phyloP scores from a whole-genome alignment of 768 basidiomycete species.

The Pisolithus marmoratus region DNA sequence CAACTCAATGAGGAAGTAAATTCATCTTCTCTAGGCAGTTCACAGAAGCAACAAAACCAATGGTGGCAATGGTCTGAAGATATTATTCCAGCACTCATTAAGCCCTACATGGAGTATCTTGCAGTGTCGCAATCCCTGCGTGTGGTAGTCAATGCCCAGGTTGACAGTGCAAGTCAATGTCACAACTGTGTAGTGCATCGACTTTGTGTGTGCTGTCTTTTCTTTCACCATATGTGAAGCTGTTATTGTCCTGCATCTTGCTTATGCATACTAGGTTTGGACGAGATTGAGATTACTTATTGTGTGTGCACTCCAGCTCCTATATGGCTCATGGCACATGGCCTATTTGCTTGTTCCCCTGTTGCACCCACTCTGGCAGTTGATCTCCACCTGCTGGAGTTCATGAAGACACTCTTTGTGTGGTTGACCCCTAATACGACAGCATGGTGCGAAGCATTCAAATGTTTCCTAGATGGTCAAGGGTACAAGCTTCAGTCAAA shows the following conservation, averaged over 20 bases:
- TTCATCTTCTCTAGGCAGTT: not conserved
- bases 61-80: not conserved
- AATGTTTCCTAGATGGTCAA: slow-evolving; percentile 8
- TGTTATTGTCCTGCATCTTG: too few relatives aligned
- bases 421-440: slow-evolving; percentile 8
- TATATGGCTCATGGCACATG: slow-evolving; percentile 17
- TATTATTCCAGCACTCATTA: not conserved
- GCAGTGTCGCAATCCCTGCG: not conserved
- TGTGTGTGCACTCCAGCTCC: slow-evolving; percentile 14
- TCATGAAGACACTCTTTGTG: too few relatives aligned
- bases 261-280: not conserved
- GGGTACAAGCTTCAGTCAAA: slow-evolving; percentile 9
- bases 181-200: not conserved
- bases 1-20: too few relatives aligned
- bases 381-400: slow-evolving; percentile 27
- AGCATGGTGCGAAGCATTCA: slow-evolving; percentile 7
- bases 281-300: slow-evolving; percentile 1
- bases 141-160: not conserved
- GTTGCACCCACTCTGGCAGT: slow-evolving; percentile 25
- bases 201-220: not conserved
- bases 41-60: not conserved
- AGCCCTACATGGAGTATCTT: not conserved
- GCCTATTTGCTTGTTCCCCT: slow-evolving; percentile 27
- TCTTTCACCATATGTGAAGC: not conserved
- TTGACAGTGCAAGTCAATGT: not conserved